Evolutionary conservation across 2,329 filamentous ascomycete species (phyloP).

Genomic region (Pseudonectria buxi): DNA sequence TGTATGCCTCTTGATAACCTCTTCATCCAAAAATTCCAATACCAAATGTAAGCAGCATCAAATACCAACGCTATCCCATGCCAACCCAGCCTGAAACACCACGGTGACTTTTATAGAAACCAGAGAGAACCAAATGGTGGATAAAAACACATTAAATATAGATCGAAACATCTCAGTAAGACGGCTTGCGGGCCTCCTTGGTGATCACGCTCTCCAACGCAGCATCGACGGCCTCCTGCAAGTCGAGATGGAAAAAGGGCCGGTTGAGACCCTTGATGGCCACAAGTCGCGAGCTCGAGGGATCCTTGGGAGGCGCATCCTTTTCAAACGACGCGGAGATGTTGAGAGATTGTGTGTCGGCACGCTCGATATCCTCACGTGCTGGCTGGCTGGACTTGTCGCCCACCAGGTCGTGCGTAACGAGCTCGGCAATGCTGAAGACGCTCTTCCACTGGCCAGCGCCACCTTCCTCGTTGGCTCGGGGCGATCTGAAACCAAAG

Average conservation of each 20-base stretch:
- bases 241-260: conserved; percentile 47
- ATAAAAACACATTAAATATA: too few species aligned
- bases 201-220: conserved; percentile 31
- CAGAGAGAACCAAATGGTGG: too few species aligned
- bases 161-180: too few species aligned
- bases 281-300: conserved; percentile 25
- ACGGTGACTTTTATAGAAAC: too few species aligned
- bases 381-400: conserved; percentile 39
- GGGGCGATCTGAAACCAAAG: conserved; percentile 39
- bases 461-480: conserved; percentile 15
- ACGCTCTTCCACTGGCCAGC: conserved; percentile 59
- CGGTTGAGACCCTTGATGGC: conserved; percentile 41
- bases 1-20: too few species aligned
- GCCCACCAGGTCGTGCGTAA: conserved; percentile 60
- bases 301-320: conserved; percentile 19
- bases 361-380: conserved; percentile 24
- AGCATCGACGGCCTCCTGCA: conserved; percentile 42
- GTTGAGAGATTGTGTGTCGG: conserved; percentile 13
- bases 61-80: too few species aligned
- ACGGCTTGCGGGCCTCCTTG: conserved; percentile 8
- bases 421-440: conserved; percentile 85
- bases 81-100: too few species aligned
- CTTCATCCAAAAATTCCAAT: too few species aligned
- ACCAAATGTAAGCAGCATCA: too few species aligned
- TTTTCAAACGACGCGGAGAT: conserved; percentile 19